Conservation (phyloP, 768 basidiomycete species). For the Lactarius vividus region DNA sequence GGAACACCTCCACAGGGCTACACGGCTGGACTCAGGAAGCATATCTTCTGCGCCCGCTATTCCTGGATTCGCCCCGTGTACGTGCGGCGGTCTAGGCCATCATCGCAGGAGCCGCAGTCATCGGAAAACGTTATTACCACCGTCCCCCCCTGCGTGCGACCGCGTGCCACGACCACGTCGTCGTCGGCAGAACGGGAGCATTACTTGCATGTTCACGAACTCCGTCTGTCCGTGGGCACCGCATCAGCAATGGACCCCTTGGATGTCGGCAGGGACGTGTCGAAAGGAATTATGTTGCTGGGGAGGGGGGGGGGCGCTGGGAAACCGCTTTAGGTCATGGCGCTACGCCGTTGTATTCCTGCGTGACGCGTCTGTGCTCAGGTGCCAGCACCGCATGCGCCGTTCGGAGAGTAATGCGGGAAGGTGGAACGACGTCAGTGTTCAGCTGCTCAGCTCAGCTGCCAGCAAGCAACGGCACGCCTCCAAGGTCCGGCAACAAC, state of each 20-base stretch:
- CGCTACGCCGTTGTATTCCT: not conserved
- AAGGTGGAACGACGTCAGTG: slow-evolving; percentile 10
- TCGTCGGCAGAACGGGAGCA: not conserved
- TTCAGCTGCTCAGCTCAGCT: slow-evolving; percentile 19
- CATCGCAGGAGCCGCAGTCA: not conserved
- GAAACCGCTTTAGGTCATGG: not conserved
- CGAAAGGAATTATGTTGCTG: not conserved
- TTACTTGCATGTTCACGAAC: not conserved
- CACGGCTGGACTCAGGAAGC: not conserved
- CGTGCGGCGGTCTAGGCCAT: slow-evolving; percentile 8
- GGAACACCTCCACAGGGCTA: slow-evolving; percentile 3
- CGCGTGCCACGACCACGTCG: not conserved
- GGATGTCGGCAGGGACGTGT: not conserved
- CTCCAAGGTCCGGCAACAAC: slow-evolving; percentile 3
- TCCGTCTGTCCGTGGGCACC: not conserved
- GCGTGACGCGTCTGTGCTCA: slow-evolving; percentile 11
- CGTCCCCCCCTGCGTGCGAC: not conserved
- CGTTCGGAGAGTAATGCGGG: not conserved
- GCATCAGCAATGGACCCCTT: not conserved
- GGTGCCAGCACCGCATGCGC: slow-evolving; percentile 12
- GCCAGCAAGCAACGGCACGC: not conserved
- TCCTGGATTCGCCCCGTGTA: not conserved
- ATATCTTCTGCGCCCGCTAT: slow-evolving; percentile 6
- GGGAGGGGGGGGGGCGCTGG: not conserved
- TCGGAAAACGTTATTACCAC: not conserved